Conservation (phyloP, 1,139 yeast genomes). For the Geotrichum klebahnii region DNA sequence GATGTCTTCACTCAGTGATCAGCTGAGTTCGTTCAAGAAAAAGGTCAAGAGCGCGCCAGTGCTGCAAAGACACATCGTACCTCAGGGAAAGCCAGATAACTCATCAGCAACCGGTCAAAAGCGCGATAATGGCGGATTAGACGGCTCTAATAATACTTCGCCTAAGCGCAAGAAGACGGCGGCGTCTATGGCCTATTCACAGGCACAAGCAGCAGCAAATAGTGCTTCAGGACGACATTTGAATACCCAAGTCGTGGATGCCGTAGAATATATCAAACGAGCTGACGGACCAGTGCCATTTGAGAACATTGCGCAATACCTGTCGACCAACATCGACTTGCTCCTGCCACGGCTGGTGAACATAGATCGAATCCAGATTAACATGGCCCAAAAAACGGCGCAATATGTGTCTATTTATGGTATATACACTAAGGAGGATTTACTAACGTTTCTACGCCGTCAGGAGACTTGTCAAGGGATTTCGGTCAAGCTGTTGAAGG, state of each 20-base stretch:
- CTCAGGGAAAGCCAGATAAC: not conserved
- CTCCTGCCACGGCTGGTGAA: conserved; percentile 66
- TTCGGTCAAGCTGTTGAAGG: conserved; percentile 82
- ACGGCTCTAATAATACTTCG: conserved; percentile 16
- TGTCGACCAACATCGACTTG: conserved; percentile 43
- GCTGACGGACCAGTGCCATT: conserved; percentile 68
- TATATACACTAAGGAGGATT: conserved; percentile 73
- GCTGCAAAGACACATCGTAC: conserved; percentile 40
- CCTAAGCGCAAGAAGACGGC: conserved; percentile 19
- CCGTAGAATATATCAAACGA: conserved; percentile 76
- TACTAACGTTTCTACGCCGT: conserved; percentile 65
- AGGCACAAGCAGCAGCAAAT: conserved; percentile 31
- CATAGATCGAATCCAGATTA: conserved; percentile 59
- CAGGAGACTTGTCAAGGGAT: conserved; percentile 88
- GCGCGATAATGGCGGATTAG: conserved; percentile 29
- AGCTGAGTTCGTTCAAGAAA: conserved; percentile 57
- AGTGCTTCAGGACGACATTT: conserved; percentile 56
- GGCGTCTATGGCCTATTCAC: conserved; percentile 7
- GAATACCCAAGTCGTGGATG: conserved; percentile 76
- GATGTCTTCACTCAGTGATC: conserved; percentile 42
- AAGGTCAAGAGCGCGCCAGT: conserved; percentile 56
- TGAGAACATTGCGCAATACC: conserved; percentile 55
- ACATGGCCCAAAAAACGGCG: conserved; percentile 52
- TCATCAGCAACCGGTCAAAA: conserved; percentile 25
- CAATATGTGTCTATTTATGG: conserved; percentile 88